Evolutionary conservation across 1,139 yeast species (phyloP).

Genomic region (Diutina catenulata): DNA sequence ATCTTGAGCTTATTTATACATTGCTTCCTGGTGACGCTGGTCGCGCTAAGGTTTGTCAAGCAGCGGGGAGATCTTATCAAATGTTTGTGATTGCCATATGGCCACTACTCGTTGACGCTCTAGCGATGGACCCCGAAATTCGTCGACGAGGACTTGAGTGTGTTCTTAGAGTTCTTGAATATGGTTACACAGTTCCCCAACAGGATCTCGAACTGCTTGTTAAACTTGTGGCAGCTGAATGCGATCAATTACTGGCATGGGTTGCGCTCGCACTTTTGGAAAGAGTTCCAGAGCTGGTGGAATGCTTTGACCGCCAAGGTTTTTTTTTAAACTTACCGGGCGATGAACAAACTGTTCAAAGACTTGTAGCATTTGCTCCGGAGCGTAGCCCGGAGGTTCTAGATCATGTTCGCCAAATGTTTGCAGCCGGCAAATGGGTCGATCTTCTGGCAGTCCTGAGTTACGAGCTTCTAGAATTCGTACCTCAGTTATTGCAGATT

Average conservation of each 20-base stretch:
- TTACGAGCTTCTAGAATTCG: not conserved
- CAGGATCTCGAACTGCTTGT: not conserved
- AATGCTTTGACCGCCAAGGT: not conserved
- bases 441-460: slow-evolving; percentile 2
- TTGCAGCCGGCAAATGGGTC: not conserved
- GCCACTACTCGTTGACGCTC: slow-evolving; percentile 55
- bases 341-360: not conserved
- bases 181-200: slow-evolving; percentile 1
- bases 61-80: slow-evolving; percentile 11
- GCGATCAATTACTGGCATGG: not conserved
- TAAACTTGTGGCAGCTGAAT: not conserved
- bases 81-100: slow-evolving; percentile 40
- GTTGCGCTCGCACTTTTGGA: slow-evolving; percentile 1
- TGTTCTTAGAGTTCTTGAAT: not conserved
- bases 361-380: not conserved
- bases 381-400: not conserved
- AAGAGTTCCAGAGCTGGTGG: not conserved
- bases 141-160: slow-evolving; percentile 2
- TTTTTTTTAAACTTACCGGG: not conserved
- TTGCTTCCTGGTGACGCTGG: not conserved
- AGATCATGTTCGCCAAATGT: not conserved
- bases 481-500: not conserved
- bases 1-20: not conserved
- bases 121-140: slow-evolving; percentile 12
- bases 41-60: slow-evolving; percentile 1